Base-by-base conservation (phyloP, 1,284 basidiomycete species). In the Marasmius oreades region DNA sequence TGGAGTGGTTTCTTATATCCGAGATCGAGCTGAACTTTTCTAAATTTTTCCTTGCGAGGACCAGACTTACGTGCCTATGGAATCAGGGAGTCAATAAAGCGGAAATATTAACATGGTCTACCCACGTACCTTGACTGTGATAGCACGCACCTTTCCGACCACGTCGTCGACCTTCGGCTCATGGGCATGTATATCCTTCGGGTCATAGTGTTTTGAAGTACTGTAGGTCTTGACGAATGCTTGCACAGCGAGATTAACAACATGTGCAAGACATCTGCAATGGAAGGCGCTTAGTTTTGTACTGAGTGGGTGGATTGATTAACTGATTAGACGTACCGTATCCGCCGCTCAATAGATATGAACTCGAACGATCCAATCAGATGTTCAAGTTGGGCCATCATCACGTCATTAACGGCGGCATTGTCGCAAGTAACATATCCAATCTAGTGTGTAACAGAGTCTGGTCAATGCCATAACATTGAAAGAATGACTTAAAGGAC, bases 231-330 rank as follows among this genome's bases (percentile, higher is more conserved):
- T 61, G 12, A 76, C 65, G 1, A 76, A 43, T 0, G 63, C 66
- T 55, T 76, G 74, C 0, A 66, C 71, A 5, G 67, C 69, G 0
- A 75, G 68, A 48, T 76, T 75, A 53, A 75, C 69, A 28, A 74
- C 61, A 58, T 76, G 73, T 0, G 69, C 71, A 22, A 73, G 65
- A 58, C 73, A 75, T 3, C 73, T 74, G 51, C 8, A 28, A 56
- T 28, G 20, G 33, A 44, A 42, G n/a, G n/a, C n/a, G n/a, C n/a
- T n/a, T n/a, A n/a, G n/a, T n/a, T n/a, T n/a, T n/a, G n/a, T n/a
- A n/a, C n/a, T n/a, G n/a, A n/a, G n/a, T n/a, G n/a, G n/a, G n/a
- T n/a, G n/a, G n/a, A n/a, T n/a, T n/a, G n/a, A n/a, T n/a, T n/a
- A n/a, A n/a, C 42, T n/a, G 45, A 58, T n/a, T 5, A 52, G 33